phyloP scores from a whole-genome alignment of 441 rosid species.

The Brassica hybrid region DNA sequence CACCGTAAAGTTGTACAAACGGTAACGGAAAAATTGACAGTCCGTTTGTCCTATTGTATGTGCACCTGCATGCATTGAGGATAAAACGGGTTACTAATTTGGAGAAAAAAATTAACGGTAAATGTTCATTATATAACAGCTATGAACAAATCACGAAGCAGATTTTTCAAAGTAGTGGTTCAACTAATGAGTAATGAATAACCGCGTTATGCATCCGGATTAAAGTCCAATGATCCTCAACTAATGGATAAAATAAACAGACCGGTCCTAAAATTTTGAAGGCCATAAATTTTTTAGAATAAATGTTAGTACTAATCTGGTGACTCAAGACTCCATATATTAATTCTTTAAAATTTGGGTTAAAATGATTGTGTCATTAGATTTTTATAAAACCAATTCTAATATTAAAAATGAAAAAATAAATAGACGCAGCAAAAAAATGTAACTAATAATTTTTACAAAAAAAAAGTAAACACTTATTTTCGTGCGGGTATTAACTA shows the following conservation, averaged over 20 bases:
- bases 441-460: too few species aligned
- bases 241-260: too few species aligned
- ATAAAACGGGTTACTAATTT: not conserved
- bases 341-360: too few species aligned
- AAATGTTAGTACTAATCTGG: too few species aligned
- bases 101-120: not conserved
- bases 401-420: not conserved
- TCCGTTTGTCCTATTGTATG: slow-evolving; percentile 80
- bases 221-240: too few species aligned
- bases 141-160: not conserved
- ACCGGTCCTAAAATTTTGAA: too few species aligned
- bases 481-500: not conserved
- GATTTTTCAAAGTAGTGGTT: not conserved
- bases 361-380: too few species aligned
- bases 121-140: not conserved
- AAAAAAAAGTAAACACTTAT: too few species aligned
- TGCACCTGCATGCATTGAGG: slow-evolving; percentile 54
- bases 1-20: slow-evolving; percentile 74
- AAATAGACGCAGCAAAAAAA: not conserved
- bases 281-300: too few species aligned
- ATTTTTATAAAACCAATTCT: too few species aligned
- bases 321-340: too few species aligned
- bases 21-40: slow-evolving; percentile 66
- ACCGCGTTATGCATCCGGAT: too few species aligned
- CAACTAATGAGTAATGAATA: not conserved